Conservation (phyloP, 768 basidiomycete species). For the Auricularia sp. region DNA sequence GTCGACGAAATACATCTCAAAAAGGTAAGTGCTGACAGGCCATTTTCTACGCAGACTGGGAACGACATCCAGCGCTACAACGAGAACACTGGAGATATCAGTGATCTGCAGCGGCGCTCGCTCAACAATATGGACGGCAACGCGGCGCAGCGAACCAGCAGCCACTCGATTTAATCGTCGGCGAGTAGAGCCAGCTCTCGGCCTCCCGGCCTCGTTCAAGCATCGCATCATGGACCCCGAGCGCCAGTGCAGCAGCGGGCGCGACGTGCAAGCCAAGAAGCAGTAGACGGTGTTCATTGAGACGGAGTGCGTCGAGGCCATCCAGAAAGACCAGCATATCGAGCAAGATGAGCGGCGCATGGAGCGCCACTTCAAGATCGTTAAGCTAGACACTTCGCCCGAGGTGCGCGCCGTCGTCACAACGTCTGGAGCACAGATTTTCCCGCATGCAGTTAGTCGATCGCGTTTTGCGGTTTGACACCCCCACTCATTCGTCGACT, state of each 20-base stretch:
- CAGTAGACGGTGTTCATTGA: conserved; percentile 49
- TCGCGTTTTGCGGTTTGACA: background rate
- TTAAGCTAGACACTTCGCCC: conserved; percentile 49
- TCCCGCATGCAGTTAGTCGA: conserved; percentile 55
- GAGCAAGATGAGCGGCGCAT: conserved; percentile 17
- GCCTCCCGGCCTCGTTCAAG: conserved; percentile 34
- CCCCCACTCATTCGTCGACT: conserved; percentile 17
- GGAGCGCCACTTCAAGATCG: conserved; percentile 22
- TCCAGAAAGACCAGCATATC: conserved; percentile 18
- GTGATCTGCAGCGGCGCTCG: conserved; percentile 63
- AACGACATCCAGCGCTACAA: conserved; percentile 58
- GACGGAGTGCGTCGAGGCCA: conserved; percentile 16
- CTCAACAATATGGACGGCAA: conserved; percentile 68
- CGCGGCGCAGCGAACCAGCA: conserved; percentile 49
- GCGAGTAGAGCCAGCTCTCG: conserved; percentile 49
- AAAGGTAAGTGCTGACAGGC: background rate
- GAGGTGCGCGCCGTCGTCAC: conserved; percentile 64
- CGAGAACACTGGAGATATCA: conserved; percentile 55
- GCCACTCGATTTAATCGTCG: conserved; percentile 45
- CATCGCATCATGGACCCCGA: conserved; percentile 49
- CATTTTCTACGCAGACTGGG: conserved; percentile 42
- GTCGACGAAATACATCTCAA: background rate
- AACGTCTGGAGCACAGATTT: conserved; percentile 63
- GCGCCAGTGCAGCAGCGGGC: conserved; percentile 53
- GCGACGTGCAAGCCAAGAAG: conserved; percentile 54